Base-by-base conservation (phyloP, 1,284 basidiomycete genomes). In the Cryptococcus depauperatus region DNA sequence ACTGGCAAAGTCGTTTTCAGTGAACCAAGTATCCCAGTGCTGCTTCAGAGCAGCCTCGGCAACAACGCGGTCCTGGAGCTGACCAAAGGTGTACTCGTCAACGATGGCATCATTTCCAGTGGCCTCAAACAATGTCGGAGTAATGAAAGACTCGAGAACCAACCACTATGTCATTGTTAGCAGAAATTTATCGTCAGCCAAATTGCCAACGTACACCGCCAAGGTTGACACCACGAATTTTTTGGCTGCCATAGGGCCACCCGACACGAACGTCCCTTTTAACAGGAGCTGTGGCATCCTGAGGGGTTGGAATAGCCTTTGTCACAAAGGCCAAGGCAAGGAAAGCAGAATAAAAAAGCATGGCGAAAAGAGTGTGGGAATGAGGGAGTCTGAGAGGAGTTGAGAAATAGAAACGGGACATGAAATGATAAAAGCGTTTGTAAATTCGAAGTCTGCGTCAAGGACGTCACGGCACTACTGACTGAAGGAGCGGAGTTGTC, bases 1-100 rank as follows among this genome's bases (percentile, higher is more conserved):
- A 63, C 85, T 74, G 21, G 83, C 83, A 58, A 95, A 83, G 68
- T 93, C 90, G 63, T 83, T 71, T 65, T 92, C 86, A 18, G 86
- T 84, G 49, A 89, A 82, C 60, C 62, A 70, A 3, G 62, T 58
- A 43, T 70, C 56, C 69, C 69, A 68, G 52, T 70, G 68, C n/a
- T 52, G 41, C 19, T 44, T 26, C 44, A 70, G 54, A 0, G 64
- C 62, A 10, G 46, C 25, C 8, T 39, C 32, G n/a, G 68, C 66
- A 1, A 46, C 50, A 35, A 50, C 55, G 11, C 61, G 59, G 44
- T 70, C 64, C 50, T 72, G 72, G 43, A 62, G 59, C 42, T 65
- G 57, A 43, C 64, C 58, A 46, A 73, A 91, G 0, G 91, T 93
- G 75, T 78, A 95, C 69, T 95, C 87, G 65, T 92, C 88, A 46